Base-by-base conservation (phyloP, 352 stramenopile species). In the Phytopythium delawarense region DNA sequence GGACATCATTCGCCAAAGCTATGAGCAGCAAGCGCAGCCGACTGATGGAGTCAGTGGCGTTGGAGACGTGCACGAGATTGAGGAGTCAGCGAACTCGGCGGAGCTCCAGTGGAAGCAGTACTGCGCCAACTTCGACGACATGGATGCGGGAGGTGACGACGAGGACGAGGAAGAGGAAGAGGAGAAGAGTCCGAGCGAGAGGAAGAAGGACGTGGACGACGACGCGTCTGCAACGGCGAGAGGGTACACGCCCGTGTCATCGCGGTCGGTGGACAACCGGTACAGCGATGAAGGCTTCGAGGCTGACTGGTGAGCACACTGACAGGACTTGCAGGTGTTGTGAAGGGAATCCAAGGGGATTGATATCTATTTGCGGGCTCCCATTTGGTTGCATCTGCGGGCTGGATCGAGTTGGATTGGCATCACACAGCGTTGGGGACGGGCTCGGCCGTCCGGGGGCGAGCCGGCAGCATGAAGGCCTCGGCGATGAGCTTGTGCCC, bases 401-500 rank as follows among this genome's bases (percentile, higher is more conserved):
- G 16, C 35, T 40, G 54, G 0, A 13, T 20, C 21, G n/a, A 28
- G n/a, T 13, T 7, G 8, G 42, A 4, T 20, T 7, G 4, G 8
- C 2, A 8, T 52, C 23, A 52, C 8, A 52, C 46, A 2, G 0
- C 11, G 21, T 25, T 37, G 37, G 18, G 1, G 18, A 39, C 39
- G 13, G 40, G 55, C 42, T 61, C 37, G 20, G 57, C 57, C 30
- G 65, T 48, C 7, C 25, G 55, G 4, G 37, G 25, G 15, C 55
- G 37, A 18, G 25, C 4, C 9, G 64, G 61, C 28, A 64, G 32
- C 48, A 61, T 58, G 59, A 92, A 89, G 30, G 83, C 81, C 60
- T 91, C 81, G 12, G 75, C 64, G 11, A 91, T 71, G 61, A 93
- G 75, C 45, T 84, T 84, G 58, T 88, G 78, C 11, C 84, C 84